Evolutionary conservation across 371 early-diverging fungal genomes (phyloP).

Genomic region (Mucor sp.): DNA sequence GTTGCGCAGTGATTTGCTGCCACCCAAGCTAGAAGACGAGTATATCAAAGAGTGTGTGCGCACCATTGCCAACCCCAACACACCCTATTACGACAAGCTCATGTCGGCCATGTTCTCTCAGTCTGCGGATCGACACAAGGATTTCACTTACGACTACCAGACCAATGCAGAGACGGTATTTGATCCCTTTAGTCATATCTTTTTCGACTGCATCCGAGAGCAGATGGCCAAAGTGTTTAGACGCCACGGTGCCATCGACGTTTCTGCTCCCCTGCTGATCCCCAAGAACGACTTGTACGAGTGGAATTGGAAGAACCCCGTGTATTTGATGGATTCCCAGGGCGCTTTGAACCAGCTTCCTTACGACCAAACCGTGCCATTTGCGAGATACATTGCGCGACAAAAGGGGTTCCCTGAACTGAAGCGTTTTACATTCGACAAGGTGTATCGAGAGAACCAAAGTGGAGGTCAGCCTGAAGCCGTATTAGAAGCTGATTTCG

Average conservation of each 20-base stretch:
- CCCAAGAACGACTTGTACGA: conserved; percentile 81
- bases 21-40: conserved; percentile 90
- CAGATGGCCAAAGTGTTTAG: conserved; percentile 81
- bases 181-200: conserved; percentile 67
- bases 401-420: conserved; percentile 69
- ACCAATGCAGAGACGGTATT: conserved; percentile 50
- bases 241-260: conserved; percentile 86
- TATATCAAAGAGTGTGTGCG: conserved; percentile 90
- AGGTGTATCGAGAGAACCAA: conserved; percentile 77
- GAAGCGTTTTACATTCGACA: conserved; percentile 87
- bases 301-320: conserved; percentile 69
- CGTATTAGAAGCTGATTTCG: conserved; percentile 88
- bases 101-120: conserved; percentile 84
- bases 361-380: conserved; percentile 91
- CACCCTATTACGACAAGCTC: conserved; percentile 83
- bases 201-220: conserved; percentile 73
- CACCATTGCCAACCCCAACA: conserved; percentile 88
- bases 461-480: conserved; percentile 82
- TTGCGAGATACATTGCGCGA: conserved; percentile 84
- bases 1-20: conserved; percentile 76
- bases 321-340: conserved; percentile 78
- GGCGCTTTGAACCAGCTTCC: conserved; percentile 88
- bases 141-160: conserved; percentile 89
- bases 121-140: conserved; percentile 81
- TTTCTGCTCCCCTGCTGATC: conserved; percentile 82